Percentiles rank a stretch among this genome's conserved stretches.
Evolutionary conservation across 2,329 filamentous ascomycete species (phyloP).

Genomic region (Fusarium agapanthi): DNA sequence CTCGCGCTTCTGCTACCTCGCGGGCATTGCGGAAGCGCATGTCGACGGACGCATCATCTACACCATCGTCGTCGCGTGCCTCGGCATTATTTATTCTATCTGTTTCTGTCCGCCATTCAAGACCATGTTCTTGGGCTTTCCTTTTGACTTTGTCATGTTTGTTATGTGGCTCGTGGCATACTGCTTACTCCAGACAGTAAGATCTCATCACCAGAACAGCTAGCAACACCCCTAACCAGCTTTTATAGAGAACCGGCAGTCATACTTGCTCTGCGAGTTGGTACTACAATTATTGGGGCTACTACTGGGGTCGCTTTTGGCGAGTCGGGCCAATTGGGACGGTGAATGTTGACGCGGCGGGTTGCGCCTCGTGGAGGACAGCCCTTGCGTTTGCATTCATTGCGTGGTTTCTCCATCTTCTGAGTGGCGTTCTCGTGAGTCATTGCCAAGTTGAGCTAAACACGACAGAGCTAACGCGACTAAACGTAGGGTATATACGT

Average conservation of each 20-base stretch:
- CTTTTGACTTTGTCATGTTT: conserved; percentile 1
- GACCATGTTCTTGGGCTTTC: neutral
- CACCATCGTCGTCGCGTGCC: neutral
- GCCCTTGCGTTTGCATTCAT: neutral
- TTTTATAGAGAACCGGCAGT: neutral
- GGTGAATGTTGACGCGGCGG: neutral
- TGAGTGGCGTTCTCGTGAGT: neutral
- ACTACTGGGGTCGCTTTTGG: neutral
- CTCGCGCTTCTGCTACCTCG: neutral
- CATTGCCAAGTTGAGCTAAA: accelerated
- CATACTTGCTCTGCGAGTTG: neutral
- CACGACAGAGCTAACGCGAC: neutral
- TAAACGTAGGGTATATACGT: neutral
- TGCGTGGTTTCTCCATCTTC: neutral
- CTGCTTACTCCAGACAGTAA: conserved; percentile 3
- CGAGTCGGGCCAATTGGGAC: neutral
- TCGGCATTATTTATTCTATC: neutral
- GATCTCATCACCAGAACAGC: accelerated
- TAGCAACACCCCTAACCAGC: neutral
- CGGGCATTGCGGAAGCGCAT: neutral
- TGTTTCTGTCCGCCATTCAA: neutral
- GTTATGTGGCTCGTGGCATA: conserved; percentile 9
- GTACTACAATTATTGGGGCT: conserved; percentile 2
- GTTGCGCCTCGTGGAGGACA: neutral
- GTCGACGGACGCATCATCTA: conserved; percentile 1